Base-by-base conservation (phyloP, 371 early-diverging fungal species). In the Apophysomyces variabilis region DNA sequence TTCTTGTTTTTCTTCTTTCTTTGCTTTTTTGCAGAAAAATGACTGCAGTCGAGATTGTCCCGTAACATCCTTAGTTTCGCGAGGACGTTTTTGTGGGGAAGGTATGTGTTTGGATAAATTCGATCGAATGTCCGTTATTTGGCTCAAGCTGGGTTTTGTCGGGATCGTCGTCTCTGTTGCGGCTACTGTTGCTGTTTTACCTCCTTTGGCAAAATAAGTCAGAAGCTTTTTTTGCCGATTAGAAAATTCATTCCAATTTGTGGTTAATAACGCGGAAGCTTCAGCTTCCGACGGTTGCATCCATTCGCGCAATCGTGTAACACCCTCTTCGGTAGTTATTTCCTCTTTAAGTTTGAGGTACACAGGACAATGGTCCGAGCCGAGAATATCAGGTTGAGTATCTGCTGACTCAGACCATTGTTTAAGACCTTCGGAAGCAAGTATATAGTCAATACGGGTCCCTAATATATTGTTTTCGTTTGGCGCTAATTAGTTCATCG, bases 351-450 rank as follows among this genome's bases (percentile, higher is more conserved):
- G 73, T 39, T 85, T 84, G 1, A 85, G 87, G 43, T 80, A 76
- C 0, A 93, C 93, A 0, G 95, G 96, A 67, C 95, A 95, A 71
- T 96, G 97, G 74, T 96, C 97, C n/a, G 91, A 90, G 1, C 97
- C 97, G 65, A 87, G 68, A 5, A 93, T 73, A 5, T 89, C 67
- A 7, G 89, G 75, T 32, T 85, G 79, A 14, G 93, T 85, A 64
- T 89, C 83, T 36, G 87, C 78, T 41, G 71, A 81, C 18, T 74
- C 74, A 62, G 92, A 77, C 83, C 83, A 85, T 3, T 82, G 77
- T 7, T 81, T 26, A 1, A 95, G 62, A 0, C 73, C 85, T n/a
- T 68, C 64, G 1, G 91, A 85, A 0, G 81, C 83, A 11, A 95
- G 81, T n/a, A 95, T 82, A 66, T 91, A 94, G 67, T 96, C 97